Conservation (phyloP, 345 rosid genomes). For the Geranium brycei region DNA sequence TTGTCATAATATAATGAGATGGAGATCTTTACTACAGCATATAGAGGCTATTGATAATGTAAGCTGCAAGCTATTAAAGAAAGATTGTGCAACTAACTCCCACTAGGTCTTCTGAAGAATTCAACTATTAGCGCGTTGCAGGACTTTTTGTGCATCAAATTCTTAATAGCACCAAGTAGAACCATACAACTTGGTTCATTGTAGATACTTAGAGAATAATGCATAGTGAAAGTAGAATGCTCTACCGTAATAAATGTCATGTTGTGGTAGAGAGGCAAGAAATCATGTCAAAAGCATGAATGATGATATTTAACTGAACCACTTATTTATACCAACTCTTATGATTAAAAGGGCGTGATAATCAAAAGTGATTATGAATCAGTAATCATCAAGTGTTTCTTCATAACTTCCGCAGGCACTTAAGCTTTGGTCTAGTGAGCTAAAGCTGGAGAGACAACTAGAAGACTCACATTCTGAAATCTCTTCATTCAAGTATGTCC, state of each 20-base stretch:
- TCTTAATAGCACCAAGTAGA: background rate
- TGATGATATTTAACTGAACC: background rate
- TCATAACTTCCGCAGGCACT: slow-evolving; percentile 50
- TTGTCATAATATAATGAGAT: background rate
- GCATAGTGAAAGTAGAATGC: background rate
- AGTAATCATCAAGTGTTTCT: background rate
- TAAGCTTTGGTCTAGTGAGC: slow-evolving; percentile 81
- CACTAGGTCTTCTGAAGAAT: too few relatives aligned
- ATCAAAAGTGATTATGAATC: background rate
- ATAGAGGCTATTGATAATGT: background rate
- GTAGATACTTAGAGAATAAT: background rate
- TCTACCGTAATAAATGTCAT: background rate
- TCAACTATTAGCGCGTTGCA: too few relatives aligned
- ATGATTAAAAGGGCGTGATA: too few relatives aligned
- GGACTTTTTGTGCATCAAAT: background rate
- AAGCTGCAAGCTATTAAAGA: background rate
- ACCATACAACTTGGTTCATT: background rate
- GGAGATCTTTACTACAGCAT: background rate
- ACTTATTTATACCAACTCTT: background rate
- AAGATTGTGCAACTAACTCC: background rate
- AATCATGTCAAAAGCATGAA: background rate
- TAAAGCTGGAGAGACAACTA: slow-evolving; percentile 86
- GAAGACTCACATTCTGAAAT: slow-evolving; percentile 67
- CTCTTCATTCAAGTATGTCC: slow-evolving; percentile 54
- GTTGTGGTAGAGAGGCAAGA: too few relatives aligned